Evolutionary conservation across 2,329 filamentous ascomycete genomes (phyloP).

Genomic region (Phaeosphaeriaceae sp.): DNA sequence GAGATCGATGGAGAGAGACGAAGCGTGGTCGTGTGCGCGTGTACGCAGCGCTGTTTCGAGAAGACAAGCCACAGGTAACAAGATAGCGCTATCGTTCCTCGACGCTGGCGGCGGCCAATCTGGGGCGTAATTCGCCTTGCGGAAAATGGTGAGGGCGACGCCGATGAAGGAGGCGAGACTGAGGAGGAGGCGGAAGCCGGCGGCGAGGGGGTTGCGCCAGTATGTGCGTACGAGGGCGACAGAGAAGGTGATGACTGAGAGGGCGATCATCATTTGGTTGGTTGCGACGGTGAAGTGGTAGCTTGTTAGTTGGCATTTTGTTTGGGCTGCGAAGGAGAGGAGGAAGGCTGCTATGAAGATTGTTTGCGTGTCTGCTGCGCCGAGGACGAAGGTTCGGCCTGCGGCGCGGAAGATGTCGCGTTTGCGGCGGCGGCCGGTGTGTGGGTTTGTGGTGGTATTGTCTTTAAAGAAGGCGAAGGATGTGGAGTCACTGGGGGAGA

Average conservation of each 20-base stretch:
- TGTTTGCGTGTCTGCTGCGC: conserved; percentile 5
- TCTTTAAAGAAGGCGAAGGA: conserved; percentile 5
- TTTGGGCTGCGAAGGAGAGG: conserved; percentile 4
- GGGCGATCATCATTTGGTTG: conserved; percentile 8
- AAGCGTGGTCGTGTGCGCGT: background rate
- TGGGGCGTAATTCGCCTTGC: conserved; percentile 3
- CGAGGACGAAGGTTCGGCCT: conserved; percentile 5
- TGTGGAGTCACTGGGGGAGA: background rate
- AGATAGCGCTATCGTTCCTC: conserved; percentile 4
- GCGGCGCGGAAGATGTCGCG: conserved; percentile 1
- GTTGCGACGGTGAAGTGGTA: conserved; percentile 5
- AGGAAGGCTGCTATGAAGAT: conserved; percentile 7
- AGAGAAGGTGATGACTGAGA: conserved; percentile 5
- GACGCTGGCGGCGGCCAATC: conserved; percentile 3
- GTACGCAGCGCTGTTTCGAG: background rate
- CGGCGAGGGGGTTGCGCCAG: conserved; percentile 6
- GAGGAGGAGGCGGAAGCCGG: background rate
- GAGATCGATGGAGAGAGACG: too few relatives aligned
- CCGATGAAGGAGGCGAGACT: conserved; percentile 2
- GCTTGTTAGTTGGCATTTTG: conserved; percentile 4
- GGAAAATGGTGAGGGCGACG: conserved; percentile 6
- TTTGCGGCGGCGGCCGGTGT: background rate
- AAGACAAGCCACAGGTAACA: conserved; percentile 4
- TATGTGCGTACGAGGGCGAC: conserved; percentile 5
- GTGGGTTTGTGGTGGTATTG: background rate